Conservation (phyloP, 805 yeast species). For the Yarrowia bubula region DNA sequence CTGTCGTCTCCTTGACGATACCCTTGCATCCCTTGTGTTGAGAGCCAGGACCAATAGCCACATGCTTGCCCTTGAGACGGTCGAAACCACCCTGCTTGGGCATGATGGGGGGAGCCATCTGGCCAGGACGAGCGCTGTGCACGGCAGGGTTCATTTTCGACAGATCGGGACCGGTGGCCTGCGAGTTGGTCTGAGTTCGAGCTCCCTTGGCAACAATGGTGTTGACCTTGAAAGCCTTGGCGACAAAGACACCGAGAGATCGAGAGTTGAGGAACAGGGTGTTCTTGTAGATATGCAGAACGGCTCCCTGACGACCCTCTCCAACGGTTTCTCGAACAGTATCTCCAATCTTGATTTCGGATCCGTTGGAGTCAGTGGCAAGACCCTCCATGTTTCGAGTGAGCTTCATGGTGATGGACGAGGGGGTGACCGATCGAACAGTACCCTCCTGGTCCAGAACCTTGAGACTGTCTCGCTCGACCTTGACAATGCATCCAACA, state of each 20-base stretch:
- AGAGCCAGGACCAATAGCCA: constrained; percentile 84
- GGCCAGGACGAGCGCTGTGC: constrained; percentile 41
- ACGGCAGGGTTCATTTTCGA: constrained; percentile 82
- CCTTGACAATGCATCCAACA: constrained; percentile 86
- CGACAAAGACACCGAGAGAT: constrained; percentile 88
- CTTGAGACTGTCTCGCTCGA: constrained; percentile 82
- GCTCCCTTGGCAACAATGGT: constrained; percentile 85
- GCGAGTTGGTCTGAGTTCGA: constrained; percentile 46
- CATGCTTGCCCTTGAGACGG: constrained; percentile 75
- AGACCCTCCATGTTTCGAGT: constrained; percentile 52
- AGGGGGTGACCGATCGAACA: constrained; percentile 65
- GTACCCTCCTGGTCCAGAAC: constrained; percentile 82
- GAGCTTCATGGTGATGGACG: constrained; percentile 77
- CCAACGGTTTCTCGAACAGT: constrained; percentile 83
- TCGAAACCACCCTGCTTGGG: constrained; percentile 73
- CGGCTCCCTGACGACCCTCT: constrained; percentile 83
- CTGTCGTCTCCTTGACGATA: constrained; percentile 89
- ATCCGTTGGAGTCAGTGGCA: constrained; percentile 83
- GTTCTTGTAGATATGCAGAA: constrained; percentile 81
- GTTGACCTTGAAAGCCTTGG: constrained; percentile 68
- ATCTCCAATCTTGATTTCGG: constrained; percentile 85
- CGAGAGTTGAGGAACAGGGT: constrained; percentile 77
- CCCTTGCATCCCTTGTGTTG: constrained; percentile 92
- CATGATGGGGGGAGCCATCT: constrained; percentile 58
- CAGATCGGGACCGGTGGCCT: constrained; percentile 40